phyloP scores from a whole-genome alignment of 176 grass and related monocot genomes.

The Avena insularis region DNA sequence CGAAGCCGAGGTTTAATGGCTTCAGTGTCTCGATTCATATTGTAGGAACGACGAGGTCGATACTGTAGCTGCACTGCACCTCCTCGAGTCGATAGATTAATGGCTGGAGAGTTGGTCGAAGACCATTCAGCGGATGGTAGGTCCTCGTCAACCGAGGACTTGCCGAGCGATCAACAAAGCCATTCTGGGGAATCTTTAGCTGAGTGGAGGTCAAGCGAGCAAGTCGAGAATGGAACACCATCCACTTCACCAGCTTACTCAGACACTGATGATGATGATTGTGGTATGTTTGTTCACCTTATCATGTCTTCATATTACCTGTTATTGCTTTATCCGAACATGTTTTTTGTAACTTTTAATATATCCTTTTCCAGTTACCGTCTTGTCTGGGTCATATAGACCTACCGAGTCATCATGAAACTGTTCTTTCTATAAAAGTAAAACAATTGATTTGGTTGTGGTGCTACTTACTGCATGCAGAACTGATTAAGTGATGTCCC shows the following conservation, averaged over 20 bases:
- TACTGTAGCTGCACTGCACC: not conserved
- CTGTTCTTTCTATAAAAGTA: slow-evolving; percentile 6
- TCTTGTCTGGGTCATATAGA: not conserved
- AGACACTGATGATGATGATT: slow-evolving; percentile 85
- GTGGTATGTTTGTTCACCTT: slow-evolving; percentile 57
- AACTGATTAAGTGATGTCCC: not conserved
- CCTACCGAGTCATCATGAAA: not conserved
- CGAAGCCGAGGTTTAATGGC: not conserved
- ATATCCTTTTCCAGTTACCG: not conserved
- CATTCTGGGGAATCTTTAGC: slow-evolving; percentile 68
- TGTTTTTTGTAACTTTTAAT: slow-evolving; percentile 33
- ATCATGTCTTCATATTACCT: slow-evolving; percentile 25
- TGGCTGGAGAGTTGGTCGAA: slow-evolving; percentile 66
- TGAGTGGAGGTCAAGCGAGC: slow-evolving; percentile 86
- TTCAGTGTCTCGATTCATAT: not conserved
- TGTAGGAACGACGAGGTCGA: slow-evolving; percentile 22
- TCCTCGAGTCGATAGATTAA: slow-evolving; percentile 13
- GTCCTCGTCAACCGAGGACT: slow-evolving; percentile 56
- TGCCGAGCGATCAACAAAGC: slow-evolving; percentile 74
- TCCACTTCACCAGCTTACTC: slow-evolving; percentile 89
- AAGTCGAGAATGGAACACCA: slow-evolving; percentile 88
- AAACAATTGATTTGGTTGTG: slow-evolving; percentile 1
- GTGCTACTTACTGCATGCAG: not conserved
- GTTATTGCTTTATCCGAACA: not conserved
- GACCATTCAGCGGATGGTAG: slow-evolving; percentile 53